A percentile compares a stretch with the other conserved stretches of the same genome.
phyloP scores from a whole-genome alignment of 768 basidiomycete species.

The Collybiopsis luxurians region DNA sequence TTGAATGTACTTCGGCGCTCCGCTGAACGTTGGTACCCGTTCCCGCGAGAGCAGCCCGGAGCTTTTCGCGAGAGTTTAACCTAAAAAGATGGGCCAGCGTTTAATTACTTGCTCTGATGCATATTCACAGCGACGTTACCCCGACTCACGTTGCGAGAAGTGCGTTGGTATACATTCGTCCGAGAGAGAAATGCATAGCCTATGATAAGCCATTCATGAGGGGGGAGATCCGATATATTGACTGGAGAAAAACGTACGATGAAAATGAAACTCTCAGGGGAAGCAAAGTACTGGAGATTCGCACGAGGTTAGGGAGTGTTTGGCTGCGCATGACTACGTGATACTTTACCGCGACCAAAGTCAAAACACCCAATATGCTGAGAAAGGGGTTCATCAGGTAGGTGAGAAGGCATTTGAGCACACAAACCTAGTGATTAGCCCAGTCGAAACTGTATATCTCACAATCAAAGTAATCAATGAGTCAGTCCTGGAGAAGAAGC shows the following conservation, averaged over 20 bases:
- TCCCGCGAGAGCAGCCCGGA: background rate
- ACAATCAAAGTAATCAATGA: background rate
- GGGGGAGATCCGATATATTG: no score
- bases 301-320: background rate
- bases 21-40: background rate
- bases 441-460: slow-evolving; percentile 20
- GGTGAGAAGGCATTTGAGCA: background rate
- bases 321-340: background rate
- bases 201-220: background rate
- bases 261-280: slow-evolving; percentile 17
- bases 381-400: background rate
- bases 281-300: slow-evolving; percentile 14
- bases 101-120: background rate
- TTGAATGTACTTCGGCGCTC: background rate
- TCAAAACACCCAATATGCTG: slow-evolving; percentile 11
- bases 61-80: background rate
- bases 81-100: background rate
- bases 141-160: slow-evolving; percentile 21
- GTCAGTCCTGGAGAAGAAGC: background rate
- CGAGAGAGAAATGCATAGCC: slow-evolving; percentile 25
- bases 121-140: background rate
- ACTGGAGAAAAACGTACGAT: slow-evolving; percentile 12
- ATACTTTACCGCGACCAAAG: slow-evolving; percentile 11
- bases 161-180: slow-evolving; percentile 22
- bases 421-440: slow-evolving; percentile 18